phyloP scores from a whole-genome alignment of 306 rosid species.

The Acacia melanoxylon region DNA sequence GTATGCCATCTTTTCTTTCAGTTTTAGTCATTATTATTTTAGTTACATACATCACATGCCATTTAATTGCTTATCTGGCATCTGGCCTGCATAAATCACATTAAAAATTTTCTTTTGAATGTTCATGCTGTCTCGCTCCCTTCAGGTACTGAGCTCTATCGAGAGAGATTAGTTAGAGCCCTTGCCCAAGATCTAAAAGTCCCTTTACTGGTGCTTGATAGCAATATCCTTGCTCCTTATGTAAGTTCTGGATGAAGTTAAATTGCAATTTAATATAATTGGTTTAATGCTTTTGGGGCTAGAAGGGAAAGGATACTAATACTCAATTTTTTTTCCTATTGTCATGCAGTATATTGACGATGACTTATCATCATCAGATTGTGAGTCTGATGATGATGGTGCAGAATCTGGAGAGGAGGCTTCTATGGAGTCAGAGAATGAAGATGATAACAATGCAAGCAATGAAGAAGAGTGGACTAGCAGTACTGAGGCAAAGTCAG shows the following conservation, averaged over 20 bases:
- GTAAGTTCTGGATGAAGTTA: conserved; percentile 49
- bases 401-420: conserved; percentile 66
- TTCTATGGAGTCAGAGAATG: conserved; percentile 75
- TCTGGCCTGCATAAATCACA: not conserved
- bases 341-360: conserved; percentile 82
- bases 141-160: conserved; percentile 92
- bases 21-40: not conserved
- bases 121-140: conserved; percentile 28
- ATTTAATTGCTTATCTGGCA: not conserved
- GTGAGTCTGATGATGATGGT: conserved; percentile 79
- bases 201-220: conserved; percentile 85
- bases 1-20: conserved; percentile 43
- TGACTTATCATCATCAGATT: conserved; percentile 63
- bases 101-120: not conserved
- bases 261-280: not conserved
- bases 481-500: conserved; percentile 71
- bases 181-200: conserved; percentile 87
- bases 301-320: conserved; percentile 4
- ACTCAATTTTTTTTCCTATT: conserved; percentile 18
- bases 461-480: conserved; percentile 89
- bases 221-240: conserved; percentile 85
- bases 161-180: conserved; percentile 91
- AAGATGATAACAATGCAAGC: conserved; percentile 66
- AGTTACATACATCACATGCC: not conserved
- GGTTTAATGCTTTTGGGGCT: not conserved